A percentile compares a stretch with the other conserved stretches of the same genome.
Conservation (phyloP, 169 alveolate genomes). For the Plasmodium falciparum region DNA sequence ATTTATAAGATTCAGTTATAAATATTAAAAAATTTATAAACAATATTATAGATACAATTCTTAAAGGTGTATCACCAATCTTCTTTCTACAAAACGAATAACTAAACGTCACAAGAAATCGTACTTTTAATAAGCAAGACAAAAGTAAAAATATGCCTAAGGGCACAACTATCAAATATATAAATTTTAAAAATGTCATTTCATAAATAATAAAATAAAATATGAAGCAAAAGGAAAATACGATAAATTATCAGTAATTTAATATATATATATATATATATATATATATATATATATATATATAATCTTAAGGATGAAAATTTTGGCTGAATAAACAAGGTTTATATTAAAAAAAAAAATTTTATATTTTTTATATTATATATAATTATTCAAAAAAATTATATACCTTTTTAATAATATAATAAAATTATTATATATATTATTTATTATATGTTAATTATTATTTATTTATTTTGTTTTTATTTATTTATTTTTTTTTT, state of each 20-base stretch:
- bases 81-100: slow-evolving; percentile 72
- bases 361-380: too few relatives aligned
- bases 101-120: slow-evolving; percentile 60
- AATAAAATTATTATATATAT: too few relatives aligned
- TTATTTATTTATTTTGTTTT: too few relatives aligned
- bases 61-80: slow-evolving; percentile 72
- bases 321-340: too few relatives aligned
- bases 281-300: too few relatives aligned
- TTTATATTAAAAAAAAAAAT: too few relatives aligned
- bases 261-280: too few relatives aligned
- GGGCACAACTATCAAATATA: slow-evolving; percentile 69
- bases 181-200: slow-evolving; percentile 48
- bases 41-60: slow-evolving; percentile 67
- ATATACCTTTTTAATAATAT: too few relatives aligned
- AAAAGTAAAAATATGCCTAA: slow-evolving; percentile 61
- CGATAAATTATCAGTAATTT: background rate
- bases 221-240: background rate
- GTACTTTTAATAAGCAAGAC: slow-evolving; percentile 70
- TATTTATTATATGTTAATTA: too few relatives aligned
- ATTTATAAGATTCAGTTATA: slow-evolving; percentile 67
- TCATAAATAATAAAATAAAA: background rate
- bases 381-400: too few relatives aligned
- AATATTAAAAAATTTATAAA: slow-evolving; percentile 55
- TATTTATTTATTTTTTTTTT: too few relatives aligned
- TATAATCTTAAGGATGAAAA: too few relatives aligned